Conservation (phyloP, 148 eudicot genomes). For the Beta vulgaris region DNA sequence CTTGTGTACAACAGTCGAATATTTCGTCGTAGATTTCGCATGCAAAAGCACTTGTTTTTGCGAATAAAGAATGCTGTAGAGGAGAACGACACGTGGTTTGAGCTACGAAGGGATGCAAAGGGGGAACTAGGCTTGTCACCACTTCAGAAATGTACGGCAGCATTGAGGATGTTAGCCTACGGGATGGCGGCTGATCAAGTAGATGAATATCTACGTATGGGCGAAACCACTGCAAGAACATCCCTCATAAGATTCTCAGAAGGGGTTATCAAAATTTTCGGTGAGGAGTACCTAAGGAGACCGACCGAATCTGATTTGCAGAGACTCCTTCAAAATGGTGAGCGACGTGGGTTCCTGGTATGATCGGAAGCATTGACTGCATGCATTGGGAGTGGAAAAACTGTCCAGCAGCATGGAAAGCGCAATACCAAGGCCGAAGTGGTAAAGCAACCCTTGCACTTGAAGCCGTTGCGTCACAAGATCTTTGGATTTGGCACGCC, state of each 20-base stretch:
- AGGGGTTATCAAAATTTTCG: neutral
- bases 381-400: neutral
- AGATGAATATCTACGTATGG: neutral
- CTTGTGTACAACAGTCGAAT: neutral
- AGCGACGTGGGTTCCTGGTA: conserved; percentile 9
- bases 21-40: conserved; percentile 10
- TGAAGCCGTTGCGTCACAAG: neutral
- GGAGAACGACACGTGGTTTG: neutral
- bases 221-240: neutral
- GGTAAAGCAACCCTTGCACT: neutral
- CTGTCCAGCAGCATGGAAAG: neutral
- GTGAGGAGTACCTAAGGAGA: neutral
- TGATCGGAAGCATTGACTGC: conserved; percentile 6
- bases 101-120: neutral
- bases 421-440: neutral
- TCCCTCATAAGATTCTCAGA: neutral
- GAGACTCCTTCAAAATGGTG: neutral
- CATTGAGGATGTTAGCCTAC: neutral
- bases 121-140: too few relatives aligned
- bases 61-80: neutral
- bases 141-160: neutral
- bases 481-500: neutral
- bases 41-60: conserved; percentile 4
- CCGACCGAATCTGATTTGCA: neutral
- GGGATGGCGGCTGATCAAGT: neutral